Evolutionary conservation across 2,329 filamentous ascomycete genomes (phyloP).

Genomic region (Chaetothyriales sp.): DNA sequence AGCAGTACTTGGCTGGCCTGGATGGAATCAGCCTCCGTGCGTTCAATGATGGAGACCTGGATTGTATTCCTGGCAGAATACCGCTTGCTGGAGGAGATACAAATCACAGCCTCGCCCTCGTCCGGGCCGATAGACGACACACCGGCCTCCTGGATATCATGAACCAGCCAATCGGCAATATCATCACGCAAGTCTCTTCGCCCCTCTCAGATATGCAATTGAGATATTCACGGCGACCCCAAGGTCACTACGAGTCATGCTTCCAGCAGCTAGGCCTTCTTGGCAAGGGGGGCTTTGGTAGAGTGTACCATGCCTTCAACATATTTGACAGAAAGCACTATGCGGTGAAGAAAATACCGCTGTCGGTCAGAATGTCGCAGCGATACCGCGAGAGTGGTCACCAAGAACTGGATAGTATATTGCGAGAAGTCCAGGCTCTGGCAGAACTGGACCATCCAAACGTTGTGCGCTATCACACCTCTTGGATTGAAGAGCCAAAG

Average conservation of each 20-base stretch:
- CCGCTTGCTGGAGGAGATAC: constrained; percentile 14
- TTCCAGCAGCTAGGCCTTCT: constrained; percentile 41
- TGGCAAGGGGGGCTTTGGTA: constrained; percentile 51
- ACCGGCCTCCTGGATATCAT: constrained; percentile 1
- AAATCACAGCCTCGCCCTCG: constrained; percentile 1
- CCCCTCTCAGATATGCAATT: constrained; percentile 11
- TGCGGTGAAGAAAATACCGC: constrained; percentile 50
- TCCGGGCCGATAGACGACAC: background rate
- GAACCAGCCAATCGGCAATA: constrained; percentile 5
- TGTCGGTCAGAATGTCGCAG: constrained; percentile 38
- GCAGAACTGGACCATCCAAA: constrained; percentile 49
- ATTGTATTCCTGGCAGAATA: background rate
- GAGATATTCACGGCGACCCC: constrained; percentile 18
- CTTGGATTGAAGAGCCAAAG: constrained; percentile 42
- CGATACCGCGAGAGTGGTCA: constrained; percentile 38
- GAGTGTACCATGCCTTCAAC: constrained; percentile 47
- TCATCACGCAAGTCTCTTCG: constrained; percentile 15
- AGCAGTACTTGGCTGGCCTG: constrained; percentile 30
- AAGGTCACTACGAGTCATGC: constrained; percentile 33
- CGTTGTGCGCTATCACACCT: constrained; percentile 50
- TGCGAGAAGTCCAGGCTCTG: constrained; percentile 47
- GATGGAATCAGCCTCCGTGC: constrained; percentile 26
- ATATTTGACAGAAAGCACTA: constrained; percentile 47
- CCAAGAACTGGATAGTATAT: constrained; percentile 39
- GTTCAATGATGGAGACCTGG: constrained; percentile 21